Evolutionary conservation across 2,329 filamentous ascomycete species (phyloP).

Genomic region (Lachnellula suecica): DNA sequence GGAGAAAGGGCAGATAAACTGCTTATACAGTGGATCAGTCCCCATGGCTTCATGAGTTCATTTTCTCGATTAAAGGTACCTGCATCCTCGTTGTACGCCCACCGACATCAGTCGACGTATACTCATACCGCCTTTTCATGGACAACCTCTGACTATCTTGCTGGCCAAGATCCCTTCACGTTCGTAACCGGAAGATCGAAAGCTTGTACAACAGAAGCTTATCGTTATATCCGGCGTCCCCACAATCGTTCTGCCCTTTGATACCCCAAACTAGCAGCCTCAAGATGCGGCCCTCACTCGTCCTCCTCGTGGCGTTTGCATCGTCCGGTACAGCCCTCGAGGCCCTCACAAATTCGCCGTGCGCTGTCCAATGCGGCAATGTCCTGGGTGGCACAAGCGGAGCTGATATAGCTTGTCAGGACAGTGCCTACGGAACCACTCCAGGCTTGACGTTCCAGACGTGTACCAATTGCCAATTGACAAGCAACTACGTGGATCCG

Average conservation of each 20-base stretch:
- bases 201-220: not conserved
- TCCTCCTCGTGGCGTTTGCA: constrained; percentile 21
- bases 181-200: not conserved
- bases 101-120: not conserved
- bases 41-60: not conserved
- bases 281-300: constrained; percentile 27
- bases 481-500: constrained; percentile 45
- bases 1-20: not conserved
- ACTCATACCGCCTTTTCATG: not conserved
- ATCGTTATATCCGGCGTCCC: not conserved
- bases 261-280: not conserved
- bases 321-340: constrained; percentile 20
- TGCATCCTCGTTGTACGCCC: not conserved
- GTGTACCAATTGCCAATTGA: constrained; percentile 30
- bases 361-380: constrained; percentile 31
- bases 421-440: constrained; percentile 13
- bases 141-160: not conserved
- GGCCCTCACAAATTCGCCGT: constrained; percentile 25
- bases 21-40: constrained; percentile 1
- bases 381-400: constrained; percentile 22
- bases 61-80: not conserved
- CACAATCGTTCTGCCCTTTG: not conserved
- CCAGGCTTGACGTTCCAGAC: constrained; percentile 21
- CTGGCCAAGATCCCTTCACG: not conserved
- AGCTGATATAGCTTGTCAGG: constrained; percentile 26